phyloP scores from a whole-genome alignment of 176 grass and related monocot species.

The Oryza meridionalis region DNA sequence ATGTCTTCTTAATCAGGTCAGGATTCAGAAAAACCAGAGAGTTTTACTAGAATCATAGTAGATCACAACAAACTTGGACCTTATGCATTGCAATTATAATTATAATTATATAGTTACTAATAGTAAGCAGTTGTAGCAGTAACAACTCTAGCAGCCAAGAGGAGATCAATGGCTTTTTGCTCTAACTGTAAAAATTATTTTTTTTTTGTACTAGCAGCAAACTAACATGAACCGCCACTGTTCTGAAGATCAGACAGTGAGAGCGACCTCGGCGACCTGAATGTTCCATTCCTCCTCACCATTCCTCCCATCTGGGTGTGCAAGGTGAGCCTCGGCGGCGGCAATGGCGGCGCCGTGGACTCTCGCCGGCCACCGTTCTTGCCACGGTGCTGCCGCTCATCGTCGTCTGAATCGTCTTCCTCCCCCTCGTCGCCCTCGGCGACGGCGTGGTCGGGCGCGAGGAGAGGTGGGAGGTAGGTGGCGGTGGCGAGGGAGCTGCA shows the following conservation, averaged over 20 bases:
- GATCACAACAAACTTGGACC: slow-evolving; percentile 41
- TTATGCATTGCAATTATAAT: slow-evolving; percentile 45
- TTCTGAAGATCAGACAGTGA: slow-evolving; percentile 73
- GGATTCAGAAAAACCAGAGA: slow-evolving; percentile 15
- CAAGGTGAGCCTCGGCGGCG: slow-evolving; percentile 22
- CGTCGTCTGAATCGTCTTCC: slow-evolving; percentile 39
- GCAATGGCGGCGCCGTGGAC: slow-evolving; percentile 40
- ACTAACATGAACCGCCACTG: slow-evolving; percentile 9
- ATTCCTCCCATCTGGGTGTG: slow-evolving; percentile 25
- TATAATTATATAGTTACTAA: slow-evolving; percentile 24
- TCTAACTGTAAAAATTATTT: slow-evolving; percentile 19
- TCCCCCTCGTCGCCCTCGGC: slow-evolving; percentile 61
- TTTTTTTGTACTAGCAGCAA: not conserved
- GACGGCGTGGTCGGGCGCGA: slow-evolving; percentile 48
- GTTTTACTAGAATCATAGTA: not conserved
- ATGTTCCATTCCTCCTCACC: slow-evolving; percentile 33
- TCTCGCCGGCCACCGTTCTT: slow-evolving; percentile 36
- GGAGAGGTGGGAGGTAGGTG: slow-evolving; percentile 51
- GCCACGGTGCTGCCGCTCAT: slow-evolving; percentile 27
- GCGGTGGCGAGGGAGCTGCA: slow-evolving; percentile 64
- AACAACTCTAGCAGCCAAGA: slow-evolving; percentile 36
- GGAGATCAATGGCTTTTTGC: not conserved
- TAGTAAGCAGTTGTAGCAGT: slow-evolving; percentile 9
- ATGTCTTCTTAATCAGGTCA: slow-evolving; percentile 17
- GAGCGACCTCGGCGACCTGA: slow-evolving; percentile 63